Conservation (phyloP, 2,329 filamentous ascomycete species). For the Immersiporthe knoxdaviesiana region DNA sequence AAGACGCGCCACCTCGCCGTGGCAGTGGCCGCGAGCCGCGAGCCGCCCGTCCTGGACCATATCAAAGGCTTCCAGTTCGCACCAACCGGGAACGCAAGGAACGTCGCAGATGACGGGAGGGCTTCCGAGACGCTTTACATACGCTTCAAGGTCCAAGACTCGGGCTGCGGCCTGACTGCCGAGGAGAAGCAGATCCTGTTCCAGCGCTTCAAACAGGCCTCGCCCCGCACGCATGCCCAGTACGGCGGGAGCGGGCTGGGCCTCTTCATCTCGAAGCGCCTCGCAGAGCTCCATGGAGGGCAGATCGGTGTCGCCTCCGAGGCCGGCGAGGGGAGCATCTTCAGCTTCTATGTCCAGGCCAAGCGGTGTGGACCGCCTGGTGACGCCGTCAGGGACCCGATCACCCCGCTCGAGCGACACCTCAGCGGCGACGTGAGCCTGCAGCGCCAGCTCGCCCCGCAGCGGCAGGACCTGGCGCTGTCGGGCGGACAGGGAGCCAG, state of each 20-base stretch:
- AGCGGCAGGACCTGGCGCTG: constrained; percentile 35
- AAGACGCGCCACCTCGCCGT: constrained; percentile 49
- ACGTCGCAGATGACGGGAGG: constrained; percentile 39
- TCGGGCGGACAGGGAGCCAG: constrained; percentile 29
- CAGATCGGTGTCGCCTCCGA: constrained; percentile 65
- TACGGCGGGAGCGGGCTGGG: constrained; percentile 68
- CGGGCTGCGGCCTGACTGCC: constrained; percentile 63
- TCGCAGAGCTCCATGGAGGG: constrained; percentile 67
- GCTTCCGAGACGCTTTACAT: constrained; percentile 42
- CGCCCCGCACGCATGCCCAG: constrained; percentile 53
- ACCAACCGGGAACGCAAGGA: constrained; percentile 32
- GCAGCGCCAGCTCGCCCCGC: constrained; percentile 31
- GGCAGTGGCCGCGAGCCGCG: constrained; percentile 50
- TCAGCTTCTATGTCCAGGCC: constrained; percentile 66
- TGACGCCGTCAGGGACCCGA: constrained; percentile 13
- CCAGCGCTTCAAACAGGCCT: constrained; percentile 68
- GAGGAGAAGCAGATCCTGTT: constrained; percentile 69
- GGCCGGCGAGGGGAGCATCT: constrained; percentile 61
- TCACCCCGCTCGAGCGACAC: constrained; percentile 30
- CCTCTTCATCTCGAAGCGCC: constrained; percentile 65
- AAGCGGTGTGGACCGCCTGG: constrained; percentile 44
- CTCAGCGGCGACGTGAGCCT: constrained; percentile 30
- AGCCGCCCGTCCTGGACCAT: constrained; percentile 38
- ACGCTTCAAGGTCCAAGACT: constrained; percentile 64
- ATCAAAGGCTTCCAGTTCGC: constrained; percentile 39